Conservation (phyloP, 2,329 filamentous ascomycete species). For the Coniochaeta sp. region DNA sequence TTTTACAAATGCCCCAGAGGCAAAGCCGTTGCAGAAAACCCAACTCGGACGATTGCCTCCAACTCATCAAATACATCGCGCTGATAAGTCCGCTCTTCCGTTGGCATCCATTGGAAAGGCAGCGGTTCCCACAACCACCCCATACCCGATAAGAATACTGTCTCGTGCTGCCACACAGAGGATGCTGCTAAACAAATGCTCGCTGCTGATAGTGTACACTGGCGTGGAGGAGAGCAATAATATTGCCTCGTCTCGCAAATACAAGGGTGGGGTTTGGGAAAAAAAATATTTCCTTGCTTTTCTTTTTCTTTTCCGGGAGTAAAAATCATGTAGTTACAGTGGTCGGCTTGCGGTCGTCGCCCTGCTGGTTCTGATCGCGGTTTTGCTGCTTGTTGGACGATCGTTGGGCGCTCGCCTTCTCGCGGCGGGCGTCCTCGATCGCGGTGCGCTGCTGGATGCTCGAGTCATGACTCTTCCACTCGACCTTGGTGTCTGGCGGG, state of each 20-base stretch:
- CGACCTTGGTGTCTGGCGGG: constrained; percentile 80
- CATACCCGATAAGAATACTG: background rate
- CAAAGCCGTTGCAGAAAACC: background rate
- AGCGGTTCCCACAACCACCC: background rate
- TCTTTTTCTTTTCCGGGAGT: background rate
- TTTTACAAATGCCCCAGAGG: constrained; percentile 1
- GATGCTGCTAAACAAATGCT: background rate
- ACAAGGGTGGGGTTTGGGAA: background rate
- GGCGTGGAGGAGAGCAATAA: background rate
- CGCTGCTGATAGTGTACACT: constrained; percentile 1
- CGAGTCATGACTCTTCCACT: constrained; percentile 94
- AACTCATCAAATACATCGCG: background rate
- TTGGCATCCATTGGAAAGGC: background rate
- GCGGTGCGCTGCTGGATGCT: constrained; percentile 88
- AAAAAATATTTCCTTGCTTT: too few species aligned
- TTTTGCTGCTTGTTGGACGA: constrained; percentile 22
- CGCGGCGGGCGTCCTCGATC: constrained; percentile 85
- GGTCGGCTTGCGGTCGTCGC: constrained; percentile 1
- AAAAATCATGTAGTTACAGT: background rate
- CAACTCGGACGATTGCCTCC: background rate
- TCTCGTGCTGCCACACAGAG: background rate
- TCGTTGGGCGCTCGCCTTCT: constrained; percentile 54
- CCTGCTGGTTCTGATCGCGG: constrained; percentile 8
- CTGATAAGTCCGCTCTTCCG: background rate
- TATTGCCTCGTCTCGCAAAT: background rate